These are phyloP conservation scores for Tardiomyces blankii DNA, from an alignment of 1,139 yeast species.

Conservation along the genomic window DNA sequence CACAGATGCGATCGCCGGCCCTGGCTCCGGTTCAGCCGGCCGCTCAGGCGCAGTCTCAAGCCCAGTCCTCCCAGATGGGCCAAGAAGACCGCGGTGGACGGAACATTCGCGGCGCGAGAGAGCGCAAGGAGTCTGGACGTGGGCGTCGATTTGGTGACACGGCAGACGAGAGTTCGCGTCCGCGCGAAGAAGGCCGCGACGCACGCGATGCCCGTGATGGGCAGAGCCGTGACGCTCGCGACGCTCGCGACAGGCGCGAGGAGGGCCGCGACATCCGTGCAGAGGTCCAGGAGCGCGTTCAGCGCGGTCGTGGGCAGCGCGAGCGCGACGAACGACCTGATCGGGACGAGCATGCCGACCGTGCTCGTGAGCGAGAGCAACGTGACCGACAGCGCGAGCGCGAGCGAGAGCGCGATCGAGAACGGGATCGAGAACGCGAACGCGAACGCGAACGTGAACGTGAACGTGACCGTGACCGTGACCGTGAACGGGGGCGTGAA, in stretches of 20 bases:
- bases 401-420: slow-evolving; percentile 11
- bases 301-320: background rate
- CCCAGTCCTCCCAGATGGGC: too few relatives aligned
- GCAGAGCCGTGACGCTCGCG: background rate
- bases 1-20: too few relatives aligned
- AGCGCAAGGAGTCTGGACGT: background rate
- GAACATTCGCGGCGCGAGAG: too few relatives aligned
- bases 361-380: slow-evolving; percentile 1
- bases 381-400: slow-evolving; percentile 7
- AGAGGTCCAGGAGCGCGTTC: slow-evolving; percentile 1
- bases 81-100: too few relatives aligned
- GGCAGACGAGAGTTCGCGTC: slow-evolving; percentile 1
- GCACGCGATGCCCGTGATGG: slow-evolving; percentile 5
- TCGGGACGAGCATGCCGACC: slow-evolving; percentile 4
- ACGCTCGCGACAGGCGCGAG: background rate
- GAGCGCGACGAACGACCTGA: background rate
- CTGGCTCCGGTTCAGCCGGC: too few relatives aligned
- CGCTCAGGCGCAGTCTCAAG: too few relatives aligned
- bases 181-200: slow-evolving; percentile 8
- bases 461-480: slow-evolving; percentile 1
- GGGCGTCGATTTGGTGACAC: slow-evolving; percentile 5
- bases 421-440: background rate
- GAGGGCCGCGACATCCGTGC: too few relatives aligned
- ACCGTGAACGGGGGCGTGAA: slow-evolving; percentile 3
- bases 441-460: slow-evolving; percentile 6